Base-by-base conservation (phyloP, 2,329 filamentous ascomycete genomes). In the Rhynchosporium graminicola region DNA sequence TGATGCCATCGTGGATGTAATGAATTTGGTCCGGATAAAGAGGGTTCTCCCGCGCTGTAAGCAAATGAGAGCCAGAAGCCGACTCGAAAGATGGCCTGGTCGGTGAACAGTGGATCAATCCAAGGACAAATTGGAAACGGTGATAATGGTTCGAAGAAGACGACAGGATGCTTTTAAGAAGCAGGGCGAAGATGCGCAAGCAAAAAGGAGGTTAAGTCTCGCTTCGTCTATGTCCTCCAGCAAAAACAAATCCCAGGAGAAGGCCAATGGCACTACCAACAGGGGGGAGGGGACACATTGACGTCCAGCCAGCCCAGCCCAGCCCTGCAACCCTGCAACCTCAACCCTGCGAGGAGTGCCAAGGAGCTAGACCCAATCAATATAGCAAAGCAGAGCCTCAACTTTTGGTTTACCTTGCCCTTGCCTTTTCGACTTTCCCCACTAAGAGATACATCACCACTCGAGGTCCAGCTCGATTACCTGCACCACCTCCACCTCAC, bases 1-100 rank as follows among this genome's bases (percentile, higher is more conserved):
- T 38, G 71, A 69, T 58, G 72, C 71, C 73, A 75, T 75, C 20
- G 42, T 70, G 64, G 40, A 43, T 3, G 59, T 40, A 52, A 54
- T 52, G 63, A 59, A 57, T 57, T 48, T 20, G 20, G 58, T 62
- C 36, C 46, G 48, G 57, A 45, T 57, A 52, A 62, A 58, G 51
- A 58, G 40, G 56, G 43, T 50, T 60, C 33, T n/a, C 51, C 43
- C 43, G 33, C 36, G 31, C 45, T 20, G 40, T 64, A 59, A 50
- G 54, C 62, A 61, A 59, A 50, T 59, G 59, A 55, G 55, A 64
- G 57, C 57, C 42, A 58, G 46, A 55, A 48, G 46, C 46, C 55
- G 57, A 50, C 48, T 38, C 48, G 13, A 48, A 43, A 58, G 52
- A 33, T 29, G 52, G 55, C 50, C 40, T 6, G 33, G 9, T 28